phyloP scores from a whole-genome alignment of 2,329 filamentous ascomycete species.

The Aspergillus japonicus region DNA sequence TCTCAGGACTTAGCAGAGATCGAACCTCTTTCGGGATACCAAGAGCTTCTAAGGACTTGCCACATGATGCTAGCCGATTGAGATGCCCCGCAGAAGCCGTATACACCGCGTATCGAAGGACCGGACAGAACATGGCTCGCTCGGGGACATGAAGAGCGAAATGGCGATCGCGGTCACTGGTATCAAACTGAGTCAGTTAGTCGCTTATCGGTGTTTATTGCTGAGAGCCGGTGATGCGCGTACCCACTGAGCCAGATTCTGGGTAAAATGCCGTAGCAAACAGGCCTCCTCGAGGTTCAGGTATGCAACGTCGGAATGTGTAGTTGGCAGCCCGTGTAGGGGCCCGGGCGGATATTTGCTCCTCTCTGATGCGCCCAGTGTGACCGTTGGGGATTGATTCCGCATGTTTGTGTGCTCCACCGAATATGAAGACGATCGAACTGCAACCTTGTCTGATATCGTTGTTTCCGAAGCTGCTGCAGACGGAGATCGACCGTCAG shows the following conservation, averaged over 20 bases:
- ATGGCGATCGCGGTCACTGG: constrained; percentile 9
- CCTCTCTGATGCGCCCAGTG: too few species aligned
- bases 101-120: constrained; percentile 6
- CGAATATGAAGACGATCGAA: too few species aligned
- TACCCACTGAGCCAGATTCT: constrained; percentile 7
- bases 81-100: constrained; percentile 10
- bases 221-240: neutral
- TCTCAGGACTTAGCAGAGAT: neutral
- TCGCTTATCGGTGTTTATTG: too few species aligned
- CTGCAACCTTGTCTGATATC: too few species aligned
- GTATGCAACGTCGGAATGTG: constrained; percentile 5
- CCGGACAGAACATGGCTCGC: constrained; percentile 7
- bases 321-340: constrained; percentile 2
- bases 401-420: too few species aligned
- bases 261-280: constrained; percentile 8
- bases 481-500: too few species aligned
- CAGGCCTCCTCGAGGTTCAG: constrained; percentile 7
- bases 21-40: neutral
- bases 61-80: neutral
- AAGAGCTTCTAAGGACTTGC: neutral
- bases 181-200: constrained; percentile 5
- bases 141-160: constrained; percentile 7
- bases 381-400: too few species aligned
- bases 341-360: constrained; percentile 1
- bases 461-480: too few species aligned